A percentile compares a stretch with the other conserved stretches of the same genome.
Conservation (phyloP, 2,329 filamentous ascomycete genomes). For the Ceratocystis destructans region DNA sequence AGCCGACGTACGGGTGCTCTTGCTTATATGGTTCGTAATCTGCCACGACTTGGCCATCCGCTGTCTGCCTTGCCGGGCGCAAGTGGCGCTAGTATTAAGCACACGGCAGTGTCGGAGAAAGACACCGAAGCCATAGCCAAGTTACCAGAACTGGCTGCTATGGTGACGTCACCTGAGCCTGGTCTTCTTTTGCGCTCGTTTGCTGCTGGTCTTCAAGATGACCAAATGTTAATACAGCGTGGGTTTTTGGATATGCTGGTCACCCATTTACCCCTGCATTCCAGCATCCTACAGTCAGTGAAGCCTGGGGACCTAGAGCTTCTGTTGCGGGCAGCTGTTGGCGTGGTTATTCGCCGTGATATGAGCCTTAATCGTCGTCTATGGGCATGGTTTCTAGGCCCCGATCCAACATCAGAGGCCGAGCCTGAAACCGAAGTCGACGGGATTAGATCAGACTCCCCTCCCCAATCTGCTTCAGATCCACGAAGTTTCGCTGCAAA, state of each 20-base stretch:
- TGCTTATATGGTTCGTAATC: slow-evolving; percentile 65
- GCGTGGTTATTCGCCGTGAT: slow-evolving; percentile 76
- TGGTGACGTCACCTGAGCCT: slow-evolving; percentile 80
- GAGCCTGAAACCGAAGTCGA: slow-evolving; percentile 28
- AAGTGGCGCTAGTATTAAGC: slow-evolving; percentile 27
- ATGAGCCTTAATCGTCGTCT: slow-evolving; percentile 92
- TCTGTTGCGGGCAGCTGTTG: slow-evolving; percentile 67
- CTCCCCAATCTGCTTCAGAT: slow-evolving; percentile 31
- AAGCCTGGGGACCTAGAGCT: slow-evolving; percentile 65
- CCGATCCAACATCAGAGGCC: slow-evolving; percentile 38
- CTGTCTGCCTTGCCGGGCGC: slow-evolving; percentile 26
- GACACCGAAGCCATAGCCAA: not conserved
- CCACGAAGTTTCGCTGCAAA: slow-evolving; percentile 40
- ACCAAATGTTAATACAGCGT: slow-evolving; percentile 81
- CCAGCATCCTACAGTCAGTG: slow-evolving; percentile 64
- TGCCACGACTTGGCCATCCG: slow-evolving; percentile 51
- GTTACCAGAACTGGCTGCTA: slow-evolving; percentile 33
- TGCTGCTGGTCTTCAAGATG: slow-evolving; percentile 72
- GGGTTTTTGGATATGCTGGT: slow-evolving; percentile 90
- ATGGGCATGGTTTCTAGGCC: slow-evolving; percentile 93
- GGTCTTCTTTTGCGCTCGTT: slow-evolving; percentile 84
- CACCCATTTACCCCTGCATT: slow-evolving; percentile 74
- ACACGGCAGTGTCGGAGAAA: slow-evolving; percentile 30
- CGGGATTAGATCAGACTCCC: slow-evolving; percentile 30
- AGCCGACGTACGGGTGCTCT: slow-evolving; percentile 74